These are phyloP conservation scores for Linum tenue DNA, from an alignment of 345 rosid species.

Conservation along the genomic window DNA sequence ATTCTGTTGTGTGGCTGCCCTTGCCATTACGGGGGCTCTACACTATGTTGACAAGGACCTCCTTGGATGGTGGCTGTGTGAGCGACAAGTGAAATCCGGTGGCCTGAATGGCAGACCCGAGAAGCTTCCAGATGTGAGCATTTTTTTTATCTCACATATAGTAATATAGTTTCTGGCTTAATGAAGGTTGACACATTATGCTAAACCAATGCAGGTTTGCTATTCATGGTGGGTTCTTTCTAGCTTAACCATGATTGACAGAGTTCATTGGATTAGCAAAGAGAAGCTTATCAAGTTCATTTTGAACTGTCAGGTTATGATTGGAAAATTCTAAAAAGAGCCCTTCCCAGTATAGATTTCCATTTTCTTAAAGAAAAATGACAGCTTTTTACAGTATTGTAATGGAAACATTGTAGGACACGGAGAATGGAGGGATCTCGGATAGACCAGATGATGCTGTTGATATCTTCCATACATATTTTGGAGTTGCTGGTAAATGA, in stretches of 20 bases:
- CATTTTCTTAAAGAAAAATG: too few species aligned
- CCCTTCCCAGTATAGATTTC: background rate
- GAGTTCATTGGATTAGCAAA: conserved; percentile 79
- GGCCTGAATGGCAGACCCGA: conserved; percentile 89
- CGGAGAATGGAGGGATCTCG: conserved; percentile 79
- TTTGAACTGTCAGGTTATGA: conserved; percentile 62
- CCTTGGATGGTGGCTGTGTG: conserved; percentile 96
- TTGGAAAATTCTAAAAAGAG: background rate
- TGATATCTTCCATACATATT: conserved; percentile 78
- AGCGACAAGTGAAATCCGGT: conserved; percentile 67
- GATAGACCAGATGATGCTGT: conserved; percentile 86
- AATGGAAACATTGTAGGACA: conserved; percentile 36
- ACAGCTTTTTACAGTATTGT: background rate
- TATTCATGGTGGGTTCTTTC: conserved; percentile 96
- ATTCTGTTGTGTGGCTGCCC: conserved; percentile 91
- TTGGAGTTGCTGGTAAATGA: conserved; percentile 56
- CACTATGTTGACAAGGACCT: conserved; percentile 88
- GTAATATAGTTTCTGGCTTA: conserved; percentile 1
- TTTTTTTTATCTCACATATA: background rate
- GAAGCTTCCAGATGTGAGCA: conserved; percentile 82
- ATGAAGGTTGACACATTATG: background rate
- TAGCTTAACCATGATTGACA: conserved; percentile 80
- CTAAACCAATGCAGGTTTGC: conserved; percentile 46
- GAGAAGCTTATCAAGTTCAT: conserved; percentile 68
- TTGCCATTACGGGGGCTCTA: conserved; percentile 74